A percentile compares a stretch with the other conserved stretches of the same genome.
Evolutionary conservation across 2,329 filamentous ascomycete species (phyloP).

Genomic region (Stromatinia cepivora): DNA sequence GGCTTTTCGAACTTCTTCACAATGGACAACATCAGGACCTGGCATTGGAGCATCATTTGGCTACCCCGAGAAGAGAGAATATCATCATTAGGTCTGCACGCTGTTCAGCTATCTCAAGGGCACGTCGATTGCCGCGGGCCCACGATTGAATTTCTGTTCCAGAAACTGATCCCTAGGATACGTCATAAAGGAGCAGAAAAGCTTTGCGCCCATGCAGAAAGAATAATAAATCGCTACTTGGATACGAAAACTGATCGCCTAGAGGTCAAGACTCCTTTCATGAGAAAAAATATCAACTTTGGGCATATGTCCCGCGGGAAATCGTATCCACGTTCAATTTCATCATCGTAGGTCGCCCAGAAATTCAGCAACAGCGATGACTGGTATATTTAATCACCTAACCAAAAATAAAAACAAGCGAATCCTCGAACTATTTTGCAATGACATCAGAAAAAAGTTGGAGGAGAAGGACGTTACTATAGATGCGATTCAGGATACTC

Average conservation of each 20-base stretch:
- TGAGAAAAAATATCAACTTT: conserved; percentile 28
- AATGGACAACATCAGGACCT: conserved; percentile 47
- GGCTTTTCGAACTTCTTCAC: conserved; percentile 42
- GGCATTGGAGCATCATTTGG: conserved; percentile 45
- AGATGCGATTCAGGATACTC: conserved; percentile 30
- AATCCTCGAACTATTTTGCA: conserved; percentile 38
- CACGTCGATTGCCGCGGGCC: conserved; percentile 26
- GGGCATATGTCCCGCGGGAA: conserved; percentile 26
- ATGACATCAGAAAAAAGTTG: conserved; percentile 47
- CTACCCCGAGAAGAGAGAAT: conserved; percentile 37
- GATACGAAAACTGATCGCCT: conserved; percentile 35
- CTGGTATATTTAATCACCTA: conserved; percentile 31
- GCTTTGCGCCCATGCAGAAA: conserved; percentile 29
- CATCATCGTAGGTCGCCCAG: conserved; percentile 25
- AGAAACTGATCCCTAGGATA: conserved; percentile 14
- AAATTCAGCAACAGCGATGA: conserved; percentile 27
- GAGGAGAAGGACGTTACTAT: conserved; percentile 43
- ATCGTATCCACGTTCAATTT: conserved; percentile 17
- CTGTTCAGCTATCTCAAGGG: conserved; percentile 35
- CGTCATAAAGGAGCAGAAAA: conserved; percentile 24
- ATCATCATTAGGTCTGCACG: conserved; percentile 35
- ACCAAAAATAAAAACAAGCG: conserved; percentile 37
- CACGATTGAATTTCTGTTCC: conserved; percentile 23
- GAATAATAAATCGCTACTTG: conserved; percentile 26
- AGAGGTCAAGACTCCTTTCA: conserved; percentile 41